Percentiles rank a stretch among this genome's conserved stretches.
These are phyloP conservation scores for Ceratopteris richardii DNA, from an alignment of 75 land plant genomes.

Conservation along the genomic window DNA sequence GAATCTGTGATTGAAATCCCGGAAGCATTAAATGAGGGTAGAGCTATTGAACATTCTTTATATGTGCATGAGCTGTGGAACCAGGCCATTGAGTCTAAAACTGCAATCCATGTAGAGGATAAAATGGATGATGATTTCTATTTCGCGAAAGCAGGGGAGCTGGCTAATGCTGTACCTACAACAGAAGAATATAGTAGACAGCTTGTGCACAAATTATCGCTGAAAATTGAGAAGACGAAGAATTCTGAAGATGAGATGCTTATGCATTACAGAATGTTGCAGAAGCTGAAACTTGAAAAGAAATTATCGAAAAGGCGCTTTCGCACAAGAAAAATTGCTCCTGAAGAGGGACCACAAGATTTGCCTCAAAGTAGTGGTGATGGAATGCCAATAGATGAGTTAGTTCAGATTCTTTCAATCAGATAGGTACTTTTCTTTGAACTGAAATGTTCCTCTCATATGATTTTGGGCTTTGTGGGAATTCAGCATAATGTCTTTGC, in stretches of 20 bases:
- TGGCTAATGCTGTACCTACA: conserved; percentile 41
- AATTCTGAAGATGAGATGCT: conserved; percentile 1
- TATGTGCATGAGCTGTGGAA: conserved; percentile 12
- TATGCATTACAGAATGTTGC: no score
- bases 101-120: conserved; percentile 38
- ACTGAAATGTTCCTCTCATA: no score
- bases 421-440: no score
- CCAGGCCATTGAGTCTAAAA: conserved; percentile 54
- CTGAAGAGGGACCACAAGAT: no score
- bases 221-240: neutral
- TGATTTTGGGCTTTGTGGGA: no score
- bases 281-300: no score
- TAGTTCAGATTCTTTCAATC: no score
- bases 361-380: no score
- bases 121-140: conserved; percentile 41
- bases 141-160: conserved; percentile 30
- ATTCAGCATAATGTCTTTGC: no score
- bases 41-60: neutral
- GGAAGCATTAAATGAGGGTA: conserved; percentile 7
- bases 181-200: conserved; percentile 32
- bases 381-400: no score
- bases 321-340: no score
- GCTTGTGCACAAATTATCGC: conserved; percentile 7
- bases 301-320: no score
- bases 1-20: neutral